Conservation (phyloP, 768 basidiomycete genomes). For the Russula griseocarnosa region DNA sequence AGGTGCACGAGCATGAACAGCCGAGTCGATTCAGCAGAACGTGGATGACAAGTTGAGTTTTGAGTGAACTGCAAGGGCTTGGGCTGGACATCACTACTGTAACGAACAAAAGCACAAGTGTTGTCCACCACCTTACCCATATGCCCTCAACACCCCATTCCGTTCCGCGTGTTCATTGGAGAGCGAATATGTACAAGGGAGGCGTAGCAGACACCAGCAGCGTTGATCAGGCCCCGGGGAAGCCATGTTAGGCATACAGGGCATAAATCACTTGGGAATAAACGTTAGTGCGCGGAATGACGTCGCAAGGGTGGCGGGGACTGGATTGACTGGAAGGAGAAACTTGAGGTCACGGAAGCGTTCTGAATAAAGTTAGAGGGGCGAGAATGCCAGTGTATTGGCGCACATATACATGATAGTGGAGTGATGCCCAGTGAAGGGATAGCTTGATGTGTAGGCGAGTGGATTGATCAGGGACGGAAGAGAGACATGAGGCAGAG, state of each 20-base stretch:
- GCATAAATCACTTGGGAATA: constrained; percentile 30
- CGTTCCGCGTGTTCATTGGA: too few relatives aligned
- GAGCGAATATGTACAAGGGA: too few relatives aligned
- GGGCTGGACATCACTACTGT: constrained; percentile 5
- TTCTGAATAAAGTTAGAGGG: too few relatives aligned
- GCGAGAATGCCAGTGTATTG: too few relatives aligned
- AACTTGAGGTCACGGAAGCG: too few relatives aligned
- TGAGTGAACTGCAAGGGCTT: constrained; percentile 5
- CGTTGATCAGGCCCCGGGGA: constrained; percentile 54
- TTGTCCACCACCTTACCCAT: too few relatives aligned
- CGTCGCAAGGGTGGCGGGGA: constrained; percentile 22
- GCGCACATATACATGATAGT: constrained; percentile 43
- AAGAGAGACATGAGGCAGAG: constrained; percentile 28
- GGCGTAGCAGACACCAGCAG: constrained; percentile 29
- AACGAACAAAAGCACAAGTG: too few relatives aligned
- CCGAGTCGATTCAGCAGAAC: constrained; percentile 7
- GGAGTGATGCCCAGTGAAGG: constrained; percentile 78
- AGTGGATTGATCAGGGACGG: constrained; percentile 47
- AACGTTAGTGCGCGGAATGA: constrained; percentile 27
- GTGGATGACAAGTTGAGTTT: neutral
- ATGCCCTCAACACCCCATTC: too few relatives aligned
- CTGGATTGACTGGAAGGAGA: constrained; percentile 21
- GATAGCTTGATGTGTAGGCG: constrained; percentile 60
- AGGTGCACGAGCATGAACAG: constrained; percentile 16
- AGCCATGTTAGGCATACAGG: too few relatives aligned